phyloP scores from a whole-genome alignment of 2,329 filamentous ascomycete genomes.

The Didymella pomorum region DNA sequence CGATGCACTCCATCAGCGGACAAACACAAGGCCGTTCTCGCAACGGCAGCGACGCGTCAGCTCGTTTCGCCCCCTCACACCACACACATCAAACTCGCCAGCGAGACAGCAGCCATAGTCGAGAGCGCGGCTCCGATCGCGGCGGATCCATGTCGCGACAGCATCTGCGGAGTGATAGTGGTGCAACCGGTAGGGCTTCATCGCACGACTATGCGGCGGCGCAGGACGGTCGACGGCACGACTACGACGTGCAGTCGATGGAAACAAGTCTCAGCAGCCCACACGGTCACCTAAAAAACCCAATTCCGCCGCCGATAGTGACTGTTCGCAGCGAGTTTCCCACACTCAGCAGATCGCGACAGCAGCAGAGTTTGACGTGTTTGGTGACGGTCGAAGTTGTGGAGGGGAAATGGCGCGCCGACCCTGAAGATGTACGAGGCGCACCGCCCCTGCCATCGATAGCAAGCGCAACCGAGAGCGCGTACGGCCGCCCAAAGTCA shows the following conservation, averaged over 20 bases:
- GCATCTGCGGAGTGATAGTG: conserved; percentile 82
- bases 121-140: conserved; percentile 49
- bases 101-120: conserved; percentile 51
- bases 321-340: conserved; percentile 97
- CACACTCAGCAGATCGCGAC: conserved; percentile 87
- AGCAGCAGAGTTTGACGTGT: conserved; percentile 94
- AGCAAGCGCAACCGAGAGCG: conserved; percentile 57
- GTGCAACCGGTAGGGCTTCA: conserved; percentile 73
- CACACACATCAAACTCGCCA: conserved; percentile 39
- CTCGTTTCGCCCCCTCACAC: conserved; percentile 40
- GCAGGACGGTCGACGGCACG: conserved; percentile 79
- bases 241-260: conserved; percentile 97
- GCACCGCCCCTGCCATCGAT: conserved; percentile 60
- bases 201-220: conserved; percentile 83
- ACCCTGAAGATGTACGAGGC: conserved; percentile 76
- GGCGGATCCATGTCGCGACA: conserved; percentile 50
- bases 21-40: conserved; percentile 54
- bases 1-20: conserved; percentile 55
- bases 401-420: conserved; percentile 87
- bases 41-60: conserved; percentile 46
- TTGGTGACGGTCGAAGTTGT: conserved; percentile 92
- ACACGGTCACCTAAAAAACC: conserved; percentile 75
- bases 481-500: conserved; percentile 61
- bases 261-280: conserved; percentile 83
- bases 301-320: conserved; percentile 89